A percentile compares a stretch with the other conserved stretches of the same genome.
These are phyloP conservation scores for Pleurozium schreberi DNA, from an alignment of 225 moss, liverwort and hornwort genomes.

Conservation along the genomic window DNA sequence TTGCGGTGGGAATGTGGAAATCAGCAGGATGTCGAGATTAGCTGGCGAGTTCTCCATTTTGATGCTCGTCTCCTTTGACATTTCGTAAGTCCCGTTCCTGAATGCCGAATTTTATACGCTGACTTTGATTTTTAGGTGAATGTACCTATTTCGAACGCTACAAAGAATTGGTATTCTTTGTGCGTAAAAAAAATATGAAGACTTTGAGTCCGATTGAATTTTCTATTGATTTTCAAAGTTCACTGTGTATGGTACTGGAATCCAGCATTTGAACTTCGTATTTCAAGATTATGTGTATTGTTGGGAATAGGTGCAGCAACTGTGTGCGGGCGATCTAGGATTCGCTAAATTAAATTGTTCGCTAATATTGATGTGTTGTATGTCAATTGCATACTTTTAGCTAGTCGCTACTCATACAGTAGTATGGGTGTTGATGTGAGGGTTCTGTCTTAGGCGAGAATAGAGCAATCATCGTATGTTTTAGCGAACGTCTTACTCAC, in stretches of 20 bases:
- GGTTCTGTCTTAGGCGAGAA: background rate
- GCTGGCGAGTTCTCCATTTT: slow-evolving; percentile 39
- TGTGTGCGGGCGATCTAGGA: background rate
- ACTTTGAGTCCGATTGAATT: background rate
- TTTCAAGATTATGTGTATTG: background rate
- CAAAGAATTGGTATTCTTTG: background rate
- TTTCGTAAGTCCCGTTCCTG: slow-evolving; percentile 11
- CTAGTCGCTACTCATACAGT: background rate
- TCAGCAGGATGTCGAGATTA: slow-evolving; percentile 42
- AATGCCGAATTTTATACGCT: background rate
- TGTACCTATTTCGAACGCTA: background rate
- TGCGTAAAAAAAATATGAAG: background rate
- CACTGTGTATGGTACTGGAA: background rate
- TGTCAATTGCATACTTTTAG: background rate
- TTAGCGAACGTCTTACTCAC: background rate
- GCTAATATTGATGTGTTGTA: background rate
- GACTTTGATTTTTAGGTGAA: background rate
- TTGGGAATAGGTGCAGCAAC: background rate
- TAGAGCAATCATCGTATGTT: background rate
- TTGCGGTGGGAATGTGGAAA: slow-evolving; percentile 33
- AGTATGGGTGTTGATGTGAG: background rate
- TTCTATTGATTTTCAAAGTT: background rate
- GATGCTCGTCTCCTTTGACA: slow-evolving; percentile 32
- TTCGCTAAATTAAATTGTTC: background rate
- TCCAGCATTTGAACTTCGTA: background rate